A percentile compares a stretch with the other conserved stretches of the same genome.
Evolutionary conservation across 2,329 filamentous ascomycete genomes (phyloP).

Genomic region (Scorias spongiosa): DNA sequence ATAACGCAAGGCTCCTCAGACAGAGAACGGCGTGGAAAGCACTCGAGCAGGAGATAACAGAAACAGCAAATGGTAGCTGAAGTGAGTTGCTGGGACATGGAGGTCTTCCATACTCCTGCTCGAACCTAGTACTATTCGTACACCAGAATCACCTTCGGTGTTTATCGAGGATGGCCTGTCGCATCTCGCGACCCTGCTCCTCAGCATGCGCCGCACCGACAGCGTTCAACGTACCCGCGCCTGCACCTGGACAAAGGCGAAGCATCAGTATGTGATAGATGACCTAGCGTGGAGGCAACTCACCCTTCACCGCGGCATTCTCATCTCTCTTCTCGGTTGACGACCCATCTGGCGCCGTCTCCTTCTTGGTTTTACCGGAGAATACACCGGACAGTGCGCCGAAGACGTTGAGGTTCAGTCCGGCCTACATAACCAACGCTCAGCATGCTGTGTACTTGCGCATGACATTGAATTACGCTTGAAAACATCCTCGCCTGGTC

Average conservation of each 20-base stretch:
- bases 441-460: neutral
- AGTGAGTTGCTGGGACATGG: neutral
- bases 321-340: slow-evolving; percentile 17
- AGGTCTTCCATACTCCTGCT: no score
- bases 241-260: slow-evolving; percentile 10
- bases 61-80: neutral
- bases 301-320: slow-evolving; percentile 14
- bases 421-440: slow-evolving; percentile 12
- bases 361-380: slow-evolving; percentile 18
- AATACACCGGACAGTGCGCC: slow-evolving; percentile 21
- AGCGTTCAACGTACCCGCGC: slow-evolving; percentile 13
- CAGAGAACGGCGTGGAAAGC: slow-evolving; percentile 23
- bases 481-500: no score
- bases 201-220: slow-evolving; percentile 13
- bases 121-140: no score
- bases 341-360: slow-evolving; percentile 15
- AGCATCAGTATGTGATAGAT: no score
- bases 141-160: neutral
- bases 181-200: slow-evolving; percentile 6
- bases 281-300: slow-evolving; percentile 1
- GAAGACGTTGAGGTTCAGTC: slow-evolving; percentile 24
- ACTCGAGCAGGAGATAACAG: slow-evolving; percentile 20
- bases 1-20: slow-evolving; percentile 10
- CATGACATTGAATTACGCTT: no score
- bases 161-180: neutral